phyloP scores from a whole-genome alignment of 1,139 yeast species.

The Lodderomyces parapsilosis region DNA sequence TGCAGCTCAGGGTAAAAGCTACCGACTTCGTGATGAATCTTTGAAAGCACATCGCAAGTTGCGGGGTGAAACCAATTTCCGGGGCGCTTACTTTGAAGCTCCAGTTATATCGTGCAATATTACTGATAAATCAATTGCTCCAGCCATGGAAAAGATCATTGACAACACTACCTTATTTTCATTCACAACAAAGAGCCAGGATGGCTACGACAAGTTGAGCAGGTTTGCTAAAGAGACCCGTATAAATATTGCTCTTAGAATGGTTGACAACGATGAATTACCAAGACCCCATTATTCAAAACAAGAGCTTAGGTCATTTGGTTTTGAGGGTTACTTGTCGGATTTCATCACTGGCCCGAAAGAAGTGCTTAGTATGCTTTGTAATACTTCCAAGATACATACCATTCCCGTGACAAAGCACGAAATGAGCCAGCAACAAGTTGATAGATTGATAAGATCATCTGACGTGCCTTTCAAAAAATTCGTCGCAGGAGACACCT shows the following conservation, averaged over 20 bases:
- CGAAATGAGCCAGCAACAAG: slow-evolving; percentile 40
- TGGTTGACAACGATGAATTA: slow-evolving; percentile 15
- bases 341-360: slow-evolving; percentile 76
- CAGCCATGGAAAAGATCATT: slow-evolving; percentile 58
- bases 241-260: slow-evolving; percentile 43
- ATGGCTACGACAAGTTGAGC: slow-evolving; percentile 13
- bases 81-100: slow-evolving; percentile 60
- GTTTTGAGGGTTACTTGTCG: slow-evolving; percentile 77
- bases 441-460: slow-evolving; percentile 33
- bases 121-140: slow-evolving; percentile 47
- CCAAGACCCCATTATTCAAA: slow-evolving; percentile 19
- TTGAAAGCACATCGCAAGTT: slow-evolving; percentile 32
- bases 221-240: slow-evolving; percentile 29
- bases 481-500: slow-evolving; percentile 58
- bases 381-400: slow-evolving; percentile 57
- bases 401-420: slow-evolving; percentile 60
- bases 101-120: slow-evolving; percentile 70
- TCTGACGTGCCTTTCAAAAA: slow-evolving; percentile 39
- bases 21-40: slow-evolving; percentile 29
- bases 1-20: slow-evolving; percentile 20
- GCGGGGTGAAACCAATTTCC: slow-evolving; percentile 30
- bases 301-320: slow-evolving; percentile 42
- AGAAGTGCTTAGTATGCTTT: slow-evolving; percentile 73
- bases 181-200: slow-evolving; percentile 34
- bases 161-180: slow-evolving; percentile 57